Evolutionary conservation across 495 filamentous ascomycete species (phyloP), one percentile per base, ranked within the genome.

Genomic region (Penicillium cinerascens): DNA sequence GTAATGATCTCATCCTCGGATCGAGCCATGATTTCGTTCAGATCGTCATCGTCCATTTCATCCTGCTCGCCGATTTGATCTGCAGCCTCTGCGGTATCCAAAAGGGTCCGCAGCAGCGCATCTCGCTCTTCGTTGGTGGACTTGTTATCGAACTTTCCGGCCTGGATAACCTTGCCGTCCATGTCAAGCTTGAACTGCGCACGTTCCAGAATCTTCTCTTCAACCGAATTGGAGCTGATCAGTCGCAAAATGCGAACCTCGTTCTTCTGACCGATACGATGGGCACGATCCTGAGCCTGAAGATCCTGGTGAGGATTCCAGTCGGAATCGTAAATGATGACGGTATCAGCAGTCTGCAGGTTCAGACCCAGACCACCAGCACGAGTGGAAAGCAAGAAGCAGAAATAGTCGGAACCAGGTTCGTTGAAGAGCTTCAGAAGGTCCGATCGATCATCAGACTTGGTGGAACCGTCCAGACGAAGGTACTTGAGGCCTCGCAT

Each of bases 241-340:
- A 98, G 77, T 60, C 93, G 83, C 55, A 98, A 73, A 62, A 98
- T 98, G 25, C 93, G 88, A 29, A 98, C 93, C 73, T 98, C 93
- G 64, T 98, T 98, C 84, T 98, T 98, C 69, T 98, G 93, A 44
- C 93, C 93, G 57, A 98, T 98, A 85, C 93, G 93, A 83, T 98
- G 93, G 20, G 93, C 93, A 84, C 93, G 92, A 85, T 98, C 93
- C 68, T 98, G 93, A 25, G 93, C 93, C 72, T 98, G 93, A 66
- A 98, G 74, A 87, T 98, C 93, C 72, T 98, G 93, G 71, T 97
- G 93, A 61, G 93, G 93, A 74, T 98, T 98, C 93, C 93, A 98
- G 75, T 98, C 93, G 0, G 93, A 98, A 70, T 98, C 93, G 71
- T 95, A 98, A 57, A 98, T 98, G 64, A 98, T 96, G 71, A 98